Conservation (phyloP, 345 rosid species). For the Syzygium aqueum region DNA sequence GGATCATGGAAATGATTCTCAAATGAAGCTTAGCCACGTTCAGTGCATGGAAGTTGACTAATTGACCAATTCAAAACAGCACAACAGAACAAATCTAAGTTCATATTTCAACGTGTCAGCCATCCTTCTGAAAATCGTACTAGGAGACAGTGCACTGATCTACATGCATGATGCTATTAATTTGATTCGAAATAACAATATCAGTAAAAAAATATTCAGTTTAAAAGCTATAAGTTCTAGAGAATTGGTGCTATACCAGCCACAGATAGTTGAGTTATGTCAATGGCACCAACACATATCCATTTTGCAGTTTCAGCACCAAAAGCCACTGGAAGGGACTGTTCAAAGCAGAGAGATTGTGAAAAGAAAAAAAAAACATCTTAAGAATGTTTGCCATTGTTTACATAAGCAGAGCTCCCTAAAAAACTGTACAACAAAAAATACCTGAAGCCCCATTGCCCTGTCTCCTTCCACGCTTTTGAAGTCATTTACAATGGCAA, state of each 20-base stretch:
- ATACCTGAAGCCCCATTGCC: constrained; percentile 88
- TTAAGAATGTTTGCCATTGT: background rate
- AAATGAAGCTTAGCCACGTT: background rate
- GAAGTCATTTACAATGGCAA: constrained; percentile 95
- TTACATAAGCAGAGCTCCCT: background rate
- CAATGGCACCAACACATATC: constrained; percentile 98
- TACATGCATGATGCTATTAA: background rate
- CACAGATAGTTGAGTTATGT: constrained; percentile 83
- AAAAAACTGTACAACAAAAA: background rate
- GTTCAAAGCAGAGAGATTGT: background rate
- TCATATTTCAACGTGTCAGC: background rate
- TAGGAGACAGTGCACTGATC: background rate
- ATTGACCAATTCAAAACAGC: background rate
- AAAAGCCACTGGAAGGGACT: constrained; percentile 97
- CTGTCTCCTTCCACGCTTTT: constrained; percentile 97
- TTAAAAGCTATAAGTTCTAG: background rate
- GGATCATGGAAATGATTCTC: background rate
- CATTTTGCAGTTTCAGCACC: constrained; percentile 98
- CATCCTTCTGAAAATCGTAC: background rate
- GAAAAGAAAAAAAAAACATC: background rate
- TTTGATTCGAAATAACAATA: background rate
- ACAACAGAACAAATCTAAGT: background rate
- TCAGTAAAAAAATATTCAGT: background rate
- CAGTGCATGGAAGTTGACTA: background rate
- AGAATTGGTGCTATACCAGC: constrained; percentile 46